Conservation (phyloP, 345 rosid genomes). For the Melastoma malabathricum region DNA sequence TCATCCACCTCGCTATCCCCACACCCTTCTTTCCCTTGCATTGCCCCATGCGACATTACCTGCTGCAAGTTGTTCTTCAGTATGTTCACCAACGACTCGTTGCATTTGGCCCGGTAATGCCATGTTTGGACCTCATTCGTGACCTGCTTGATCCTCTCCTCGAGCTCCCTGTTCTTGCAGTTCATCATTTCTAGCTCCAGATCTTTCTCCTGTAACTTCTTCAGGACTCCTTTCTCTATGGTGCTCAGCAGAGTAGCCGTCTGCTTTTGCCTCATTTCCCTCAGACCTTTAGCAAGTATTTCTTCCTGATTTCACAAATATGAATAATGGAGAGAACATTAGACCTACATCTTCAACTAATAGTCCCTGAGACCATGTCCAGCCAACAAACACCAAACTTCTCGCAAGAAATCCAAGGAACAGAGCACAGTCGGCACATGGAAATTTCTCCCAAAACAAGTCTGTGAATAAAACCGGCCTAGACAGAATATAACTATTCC, state of each 20-base stretch:
- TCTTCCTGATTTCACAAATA: constrained; percentile 35
- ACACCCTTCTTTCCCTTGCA: constrained; percentile 52
- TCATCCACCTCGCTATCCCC: constrained; percentile 67
- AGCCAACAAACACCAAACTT: too few relatives aligned
- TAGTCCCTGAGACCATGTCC: too few relatives aligned
- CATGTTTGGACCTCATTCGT: constrained; percentile 46
- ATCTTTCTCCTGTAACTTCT: constrained; percentile 50
- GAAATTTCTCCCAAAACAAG: too few relatives aligned
- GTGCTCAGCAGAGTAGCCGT: constrained; percentile 30
- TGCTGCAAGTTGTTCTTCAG: constrained; percentile 56
- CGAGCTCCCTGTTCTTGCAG: constrained; percentile 47
- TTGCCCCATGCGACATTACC: constrained; percentile 33
- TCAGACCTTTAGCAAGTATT: constrained; percentile 36
- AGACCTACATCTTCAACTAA: too few relatives aligned
- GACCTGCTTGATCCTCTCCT: constrained; percentile 46
- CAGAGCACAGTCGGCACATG: too few relatives aligned
- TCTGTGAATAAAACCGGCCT: too few relatives aligned
- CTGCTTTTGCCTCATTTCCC: constrained; percentile 45
- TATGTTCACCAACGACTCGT: constrained; percentile 42
- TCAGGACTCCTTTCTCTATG: constrained; percentile 42
- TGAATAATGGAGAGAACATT: too few relatives aligned
- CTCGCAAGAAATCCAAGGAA: too few relatives aligned
- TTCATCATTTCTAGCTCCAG: constrained; percentile 43
- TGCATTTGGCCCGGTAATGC: constrained; percentile 60
- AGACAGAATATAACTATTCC: too few relatives aligned